phyloP scores from a whole-genome alignment of 2,329 filamentous ascomycete species.

The Teratosphaeria destructans region DNA sequence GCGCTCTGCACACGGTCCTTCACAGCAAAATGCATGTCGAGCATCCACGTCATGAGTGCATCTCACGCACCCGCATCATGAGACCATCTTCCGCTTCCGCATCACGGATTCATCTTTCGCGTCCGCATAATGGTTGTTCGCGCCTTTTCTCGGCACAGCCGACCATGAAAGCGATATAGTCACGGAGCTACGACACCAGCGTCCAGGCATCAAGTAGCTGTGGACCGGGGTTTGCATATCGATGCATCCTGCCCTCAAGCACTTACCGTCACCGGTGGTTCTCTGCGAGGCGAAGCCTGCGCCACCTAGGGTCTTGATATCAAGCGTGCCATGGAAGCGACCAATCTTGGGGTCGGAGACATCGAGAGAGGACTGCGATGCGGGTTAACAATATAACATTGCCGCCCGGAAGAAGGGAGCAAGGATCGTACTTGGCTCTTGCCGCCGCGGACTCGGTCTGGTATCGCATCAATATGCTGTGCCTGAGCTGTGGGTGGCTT shows the following conservation, averaged over 20 bases:
- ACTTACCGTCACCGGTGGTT: constrained; percentile 41
- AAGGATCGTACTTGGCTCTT: constrained; percentile 1
- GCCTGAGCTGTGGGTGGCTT: neutral
- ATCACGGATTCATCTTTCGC: neutral
- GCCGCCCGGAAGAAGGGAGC: neutral
- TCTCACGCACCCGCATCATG: no score
- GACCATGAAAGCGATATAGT: neutral
- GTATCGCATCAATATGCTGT: neutral
- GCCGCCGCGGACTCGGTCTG: constrained; percentile 1
- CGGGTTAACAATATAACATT: neutral
- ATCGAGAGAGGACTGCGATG: constrained; percentile 38
- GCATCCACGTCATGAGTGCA: no score
- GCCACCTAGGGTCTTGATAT: constrained; percentile 64
- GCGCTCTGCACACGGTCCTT: no score
- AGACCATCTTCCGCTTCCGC: no score
- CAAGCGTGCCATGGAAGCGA: constrained; percentile 57
- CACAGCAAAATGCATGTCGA: no score
- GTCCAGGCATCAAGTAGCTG: neutral
- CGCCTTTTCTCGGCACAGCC: no score
- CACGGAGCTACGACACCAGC: neutral
- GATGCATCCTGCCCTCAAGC: neutral
- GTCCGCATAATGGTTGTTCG: neutral
- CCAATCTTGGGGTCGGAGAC: constrained; percentile 30
- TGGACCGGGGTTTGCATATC: neutral
- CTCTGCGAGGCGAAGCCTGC: constrained; percentile 76